These are phyloP conservation scores for Verticillium nonalfalfae DNA, from an alignment of 2,329 filamentous ascomycete species.

Conservation along the genomic window DNA sequence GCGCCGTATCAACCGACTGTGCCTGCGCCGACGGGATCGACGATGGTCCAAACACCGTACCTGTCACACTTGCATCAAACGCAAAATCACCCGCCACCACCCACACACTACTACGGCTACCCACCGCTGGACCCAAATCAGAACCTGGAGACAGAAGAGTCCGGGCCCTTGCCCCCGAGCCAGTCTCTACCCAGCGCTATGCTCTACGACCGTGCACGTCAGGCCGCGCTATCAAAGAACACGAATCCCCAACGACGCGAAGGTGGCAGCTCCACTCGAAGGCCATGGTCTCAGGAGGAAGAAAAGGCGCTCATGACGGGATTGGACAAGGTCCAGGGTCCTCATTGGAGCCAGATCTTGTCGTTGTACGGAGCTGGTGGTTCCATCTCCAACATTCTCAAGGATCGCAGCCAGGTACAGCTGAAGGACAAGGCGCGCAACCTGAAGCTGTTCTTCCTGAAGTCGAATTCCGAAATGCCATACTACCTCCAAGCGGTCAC, in stretches of 20 bases:
- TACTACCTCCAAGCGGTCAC: conserved; percentile 84
- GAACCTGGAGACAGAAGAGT: conserved; percentile 24
- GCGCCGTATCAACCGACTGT: conserved; percentile 35
- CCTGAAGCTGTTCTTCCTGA: conserved; percentile 84
- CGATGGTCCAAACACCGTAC: conserved; percentile 26
- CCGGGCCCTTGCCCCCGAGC: conserved; percentile 40
- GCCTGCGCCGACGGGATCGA: conserved; percentile 23
- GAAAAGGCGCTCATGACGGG: conserved; percentile 87
- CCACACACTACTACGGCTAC: conserved; percentile 12
- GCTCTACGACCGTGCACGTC: conserved; percentile 52
- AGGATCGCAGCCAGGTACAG: conserved; percentile 85
- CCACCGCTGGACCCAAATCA: conserved; percentile 9
- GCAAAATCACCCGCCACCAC: conserved; percentile 15
- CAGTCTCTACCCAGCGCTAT: conserved; percentile 49
- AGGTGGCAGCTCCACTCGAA: conserved; percentile 55
- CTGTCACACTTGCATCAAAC: conserved; percentile 30
- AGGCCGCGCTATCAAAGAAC: conserved; percentile 51
- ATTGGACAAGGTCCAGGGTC: conserved; percentile 80
- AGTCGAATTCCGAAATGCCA: conserved; percentile 85
- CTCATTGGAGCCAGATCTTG: conserved; percentile 90
- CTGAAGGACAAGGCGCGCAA: conserved; percentile 90
- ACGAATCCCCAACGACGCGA: conserved; percentile 49
- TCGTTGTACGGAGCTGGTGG: conserved; percentile 76
- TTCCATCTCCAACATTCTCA: conserved; percentile 73
- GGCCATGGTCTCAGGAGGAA: conserved; percentile 84